Evolutionary conservation across 805 yeast species (phyloP).

Genomic region (Yarrowia deformans): DNA sequence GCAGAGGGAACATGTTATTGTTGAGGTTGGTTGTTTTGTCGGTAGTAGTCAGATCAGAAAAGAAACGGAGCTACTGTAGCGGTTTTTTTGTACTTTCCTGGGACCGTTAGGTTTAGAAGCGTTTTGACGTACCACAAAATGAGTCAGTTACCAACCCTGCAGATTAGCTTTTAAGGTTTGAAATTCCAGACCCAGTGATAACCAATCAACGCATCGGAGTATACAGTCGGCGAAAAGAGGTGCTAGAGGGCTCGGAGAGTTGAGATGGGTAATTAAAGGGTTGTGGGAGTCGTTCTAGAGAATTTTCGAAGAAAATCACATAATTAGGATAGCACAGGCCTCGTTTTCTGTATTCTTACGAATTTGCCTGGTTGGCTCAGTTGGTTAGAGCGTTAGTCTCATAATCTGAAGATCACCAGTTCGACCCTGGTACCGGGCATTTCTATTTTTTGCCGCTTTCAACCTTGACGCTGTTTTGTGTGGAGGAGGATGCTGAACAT

Average conservation of each 20-base stretch:
- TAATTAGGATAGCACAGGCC: background rate
- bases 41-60: background rate
- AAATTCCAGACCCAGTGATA: background rate
- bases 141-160: slow-evolving; percentile 2
- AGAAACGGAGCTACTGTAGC: too few relatives aligned
- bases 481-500: too few relatives aligned
- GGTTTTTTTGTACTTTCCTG: background rate
- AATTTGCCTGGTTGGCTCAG: slow-evolving; percentile 30
- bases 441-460: background rate
- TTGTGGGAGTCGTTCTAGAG: background rate
- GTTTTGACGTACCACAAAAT: background rate
- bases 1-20: slow-evolving; percentile 30
- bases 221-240: background rate
- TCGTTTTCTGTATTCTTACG: background rate
- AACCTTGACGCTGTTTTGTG: too few relatives aligned
- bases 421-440: slow-evolving; percentile 37
- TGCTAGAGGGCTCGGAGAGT: background rate
- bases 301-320: background rate
- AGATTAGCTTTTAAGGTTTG: background rate
- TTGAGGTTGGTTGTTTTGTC: background rate
- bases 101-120: background rate
- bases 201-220: background rate
- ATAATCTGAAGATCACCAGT: slow-evolving; percentile 36
- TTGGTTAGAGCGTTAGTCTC: slow-evolving; percentile 36
- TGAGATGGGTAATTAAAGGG: background rate